phyloP scores from a whole-genome alignment of 805 yeast genomes.

The Kazachstania africana region DNA sequence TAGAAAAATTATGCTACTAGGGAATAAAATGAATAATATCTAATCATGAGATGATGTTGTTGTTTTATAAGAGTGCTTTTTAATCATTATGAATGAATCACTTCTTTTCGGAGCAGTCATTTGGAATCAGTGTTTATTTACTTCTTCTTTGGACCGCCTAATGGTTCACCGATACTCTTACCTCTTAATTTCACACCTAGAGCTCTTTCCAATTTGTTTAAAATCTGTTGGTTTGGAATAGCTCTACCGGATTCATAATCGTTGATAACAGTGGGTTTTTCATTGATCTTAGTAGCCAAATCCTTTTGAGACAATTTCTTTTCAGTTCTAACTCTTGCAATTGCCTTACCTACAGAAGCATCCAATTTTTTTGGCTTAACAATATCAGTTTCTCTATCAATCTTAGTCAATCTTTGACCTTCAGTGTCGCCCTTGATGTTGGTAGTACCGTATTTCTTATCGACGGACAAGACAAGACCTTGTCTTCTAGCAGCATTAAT shows the following conservation, averaged over 20 bases:
- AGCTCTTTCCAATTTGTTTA: conserved; percentile 86
- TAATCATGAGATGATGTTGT: too few species aligned
- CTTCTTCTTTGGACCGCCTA: conserved; percentile 40
- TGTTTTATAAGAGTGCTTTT: too few species aligned
- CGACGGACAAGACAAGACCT: conserved; percentile 82
- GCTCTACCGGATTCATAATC: conserved; percentile 97
- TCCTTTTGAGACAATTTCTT: conserved; percentile 90
- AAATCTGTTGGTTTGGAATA: conserved; percentile 87
- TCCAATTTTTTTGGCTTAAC: conserved; percentile 87
- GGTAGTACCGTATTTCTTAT: conserved; percentile 74
- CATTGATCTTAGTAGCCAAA: conserved; percentile 88
- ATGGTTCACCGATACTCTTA: conserved; percentile 85
- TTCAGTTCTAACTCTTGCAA: conserved; percentile 74
- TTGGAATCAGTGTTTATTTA: too few species aligned
- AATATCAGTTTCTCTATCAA: conserved; percentile 88
- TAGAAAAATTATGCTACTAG: neutral
- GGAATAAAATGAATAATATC: neutral
- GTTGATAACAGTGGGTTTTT: conserved; percentile 88
- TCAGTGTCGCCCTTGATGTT: conserved; percentile 63
- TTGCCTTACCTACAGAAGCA: conserved; percentile 74
- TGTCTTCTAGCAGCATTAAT: conserved; percentile 90
- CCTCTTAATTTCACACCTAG: conserved; percentile 94
- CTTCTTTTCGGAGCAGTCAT: too few species aligned
- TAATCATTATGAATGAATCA: too few species aligned
- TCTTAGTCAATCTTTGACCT: conserved; percentile 88